Conservation (phyloP, 805 yeast species). For the Isabelozyma heimii region DNA sequence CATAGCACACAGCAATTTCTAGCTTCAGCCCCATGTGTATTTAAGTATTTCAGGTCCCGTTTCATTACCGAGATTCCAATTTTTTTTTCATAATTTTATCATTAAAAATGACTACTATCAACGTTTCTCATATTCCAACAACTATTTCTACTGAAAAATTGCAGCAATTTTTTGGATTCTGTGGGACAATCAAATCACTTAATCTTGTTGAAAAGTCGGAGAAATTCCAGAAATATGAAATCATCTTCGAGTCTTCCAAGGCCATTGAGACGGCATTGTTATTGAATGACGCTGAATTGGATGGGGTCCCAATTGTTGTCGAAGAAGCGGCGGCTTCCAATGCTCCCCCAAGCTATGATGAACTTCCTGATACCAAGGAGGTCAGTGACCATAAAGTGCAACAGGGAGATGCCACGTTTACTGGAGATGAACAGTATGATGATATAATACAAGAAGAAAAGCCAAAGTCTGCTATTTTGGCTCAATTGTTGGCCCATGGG, state of each 20-base stretch:
- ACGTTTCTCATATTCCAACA: slow-evolving; percentile 56
- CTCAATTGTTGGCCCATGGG: slow-evolving; percentile 74
- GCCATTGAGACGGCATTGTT: slow-evolving; percentile 73
- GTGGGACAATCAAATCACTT: slow-evolving; percentile 52
- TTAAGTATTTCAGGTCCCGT: not conserved
- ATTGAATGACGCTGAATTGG: slow-evolving; percentile 72
- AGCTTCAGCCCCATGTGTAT: not conserved
- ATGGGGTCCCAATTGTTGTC: slow-evolving; percentile 53
- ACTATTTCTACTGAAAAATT: slow-evolving; percentile 50
- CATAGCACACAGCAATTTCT: not conserved
- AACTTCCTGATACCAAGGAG: slow-evolving; percentile 8
- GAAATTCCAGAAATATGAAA: slow-evolving; percentile 40
- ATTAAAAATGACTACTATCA: slow-evolving; percentile 37
- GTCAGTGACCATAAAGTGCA: slow-evolving; percentile 20
- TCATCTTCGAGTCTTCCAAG: slow-evolving; percentile 52
- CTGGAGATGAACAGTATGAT: slow-evolving; percentile 31
- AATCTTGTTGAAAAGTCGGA: slow-evolving; percentile 25
- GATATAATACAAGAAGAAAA: slow-evolving; percentile 73
- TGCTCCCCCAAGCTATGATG: slow-evolving; percentile 10
- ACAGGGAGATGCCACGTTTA: slow-evolving; percentile 9
- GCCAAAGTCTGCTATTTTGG: slow-evolving; percentile 72
- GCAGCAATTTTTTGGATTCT: slow-evolving; percentile 68
- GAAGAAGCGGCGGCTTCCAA: slow-evolving; percentile 18
- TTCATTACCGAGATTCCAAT: not conserved
- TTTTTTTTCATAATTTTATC: not conserved